Base-by-base conservation (phyloP, 495 filamentous ascomycete genomes). In the Hypoxylon fuscum region DNA sequence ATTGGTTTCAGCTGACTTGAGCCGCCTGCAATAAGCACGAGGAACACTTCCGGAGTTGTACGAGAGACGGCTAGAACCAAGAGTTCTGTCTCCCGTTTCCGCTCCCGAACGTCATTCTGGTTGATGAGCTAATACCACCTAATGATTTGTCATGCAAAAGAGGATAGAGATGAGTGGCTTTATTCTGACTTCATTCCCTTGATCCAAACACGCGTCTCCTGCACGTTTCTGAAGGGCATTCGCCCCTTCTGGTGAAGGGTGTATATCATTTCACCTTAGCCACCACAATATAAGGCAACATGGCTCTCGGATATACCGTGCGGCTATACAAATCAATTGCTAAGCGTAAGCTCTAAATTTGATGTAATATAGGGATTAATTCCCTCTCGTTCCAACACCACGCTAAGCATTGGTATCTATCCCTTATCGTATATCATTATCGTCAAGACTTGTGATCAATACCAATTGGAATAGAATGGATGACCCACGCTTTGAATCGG, bases 291-390 rank as follows among this genome's bases (percentile, higher is more conserved):
- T 14, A 35, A 37, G 41, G 2, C 40, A 55, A 53, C 9, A 49
- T 45, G 14, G 18, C 31, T 18, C 37, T 38, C 34, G 25, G 35
- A n/a, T 37, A 40, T 58, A 43, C 27, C 25, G 52, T 22, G 20
- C 23, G 49, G 41, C 21, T 50, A 54, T 57, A 48, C 37, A 43
- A 51, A 52, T 57, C 48, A 27, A 64, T 64, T 55, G 35, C 35
- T 54, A 55, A 50, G 55, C 42, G 35, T 38, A 59, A 64, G 48
- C 22, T 64, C 61, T 55, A 64, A 59, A 64, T 54, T 49, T 64
- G 54, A 43, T 42, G 38, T 21, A 25, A 9, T 59, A 41, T 49
- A 37, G 23, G 15, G 20, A 48, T 31, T 14, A 21, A 15, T 14
- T 43, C 48, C 38, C 18, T 40, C 41, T 51, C 41, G 15, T 51